phyloP scores from a whole-genome alignment of 1,139 yeast genomes.

The Yamadazyma atlantica region DNA sequence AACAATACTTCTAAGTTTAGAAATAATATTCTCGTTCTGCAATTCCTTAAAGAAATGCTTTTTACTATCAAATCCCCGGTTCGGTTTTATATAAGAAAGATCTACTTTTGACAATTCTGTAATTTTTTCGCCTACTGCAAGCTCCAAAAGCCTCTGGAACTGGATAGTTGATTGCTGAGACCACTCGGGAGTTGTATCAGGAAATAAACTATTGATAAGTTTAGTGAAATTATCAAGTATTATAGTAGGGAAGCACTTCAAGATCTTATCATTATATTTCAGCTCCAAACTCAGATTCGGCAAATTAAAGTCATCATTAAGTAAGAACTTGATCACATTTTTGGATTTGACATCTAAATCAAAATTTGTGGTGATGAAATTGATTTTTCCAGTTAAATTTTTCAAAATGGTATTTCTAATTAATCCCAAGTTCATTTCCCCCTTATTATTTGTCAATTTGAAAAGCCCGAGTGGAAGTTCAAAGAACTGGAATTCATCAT shows the following conservation, averaged over 20 bases:
- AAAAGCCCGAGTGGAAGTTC: conserved; percentile 24
- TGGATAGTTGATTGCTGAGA: neutral
- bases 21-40: neutral
- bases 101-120: neutral
- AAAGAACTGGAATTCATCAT: conserved; percentile 16
- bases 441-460: conserved; percentile 9
- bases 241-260: conserved; percentile 21
- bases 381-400: conserved; percentile 14
- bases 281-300: conserved; percentile 1
- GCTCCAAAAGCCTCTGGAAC: neutral
- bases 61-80: neutral
- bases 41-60: conserved; percentile 1
- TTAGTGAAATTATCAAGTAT: conserved; percentile 11
- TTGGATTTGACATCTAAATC: conserved; percentile 17
- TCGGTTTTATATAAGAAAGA: neutral
- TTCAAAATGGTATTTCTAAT: conserved; percentile 14
- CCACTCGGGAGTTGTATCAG: neutral
- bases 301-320: conserved; percentile 2
- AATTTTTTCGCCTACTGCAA: neutral
- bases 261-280: conserved; percentile 12
- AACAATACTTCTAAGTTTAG: conserved; percentile 5
- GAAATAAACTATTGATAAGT: conserved; percentile 5
- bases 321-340: conserved; percentile 19
- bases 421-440: conserved; percentile 11
- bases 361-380: conserved; percentile 23